Evolutionary conservation across 352 stramenopile genomes (phyloP).

Genomic region (Plasmopara muralis): DNA sequence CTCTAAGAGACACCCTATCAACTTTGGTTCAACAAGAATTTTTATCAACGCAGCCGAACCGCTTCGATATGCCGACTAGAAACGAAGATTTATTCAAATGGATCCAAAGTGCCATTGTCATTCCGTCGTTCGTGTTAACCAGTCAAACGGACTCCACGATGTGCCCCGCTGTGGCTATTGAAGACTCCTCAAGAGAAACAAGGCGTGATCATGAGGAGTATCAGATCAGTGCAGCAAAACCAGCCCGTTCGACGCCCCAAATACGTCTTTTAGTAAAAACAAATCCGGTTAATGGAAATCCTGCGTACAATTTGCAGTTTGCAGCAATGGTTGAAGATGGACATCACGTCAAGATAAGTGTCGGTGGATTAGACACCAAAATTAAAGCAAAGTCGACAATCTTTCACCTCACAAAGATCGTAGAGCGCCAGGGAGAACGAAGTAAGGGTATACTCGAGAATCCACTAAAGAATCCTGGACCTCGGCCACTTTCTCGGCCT

Average conservation of each 20-base stretch:
- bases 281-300: constrained; percentile 22
- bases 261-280: constrained; percentile 29
- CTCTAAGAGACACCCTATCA: constrained; percentile 12
- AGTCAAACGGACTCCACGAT: neutral
- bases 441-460: constrained; percentile 11
- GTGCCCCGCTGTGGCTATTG: neutral
- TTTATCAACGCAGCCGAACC: constrained; percentile 19
- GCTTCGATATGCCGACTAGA: constrained; percentile 10
- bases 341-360: constrained; percentile 17
- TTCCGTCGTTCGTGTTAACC: constrained; percentile 11
- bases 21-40: constrained; percentile 22
- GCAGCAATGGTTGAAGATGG: constrained; percentile 16
- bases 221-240: constrained; percentile 1
- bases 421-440: constrained; percentile 15
- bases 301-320: constrained; percentile 25
- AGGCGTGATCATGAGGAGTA: neutral
- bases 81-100: constrained; percentile 13
- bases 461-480: constrained; percentile 6
- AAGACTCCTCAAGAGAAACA: constrained; percentile 2
- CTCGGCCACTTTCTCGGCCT: constrained; percentile 7
- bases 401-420: constrained; percentile 14
- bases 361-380: constrained; percentile 27
- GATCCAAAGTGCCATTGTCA: constrained; percentile 23
- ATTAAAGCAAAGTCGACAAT: constrained; percentile 22
- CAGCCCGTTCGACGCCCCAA: constrained; percentile 2